Percentiles rank a stretch among this genome's conserved stretches.
These are phyloP conservation scores for Aspergillus aculeatinus DNA, from an alignment of 2,329 filamentous ascomycete genomes.

Conservation along the genomic window DNA sequence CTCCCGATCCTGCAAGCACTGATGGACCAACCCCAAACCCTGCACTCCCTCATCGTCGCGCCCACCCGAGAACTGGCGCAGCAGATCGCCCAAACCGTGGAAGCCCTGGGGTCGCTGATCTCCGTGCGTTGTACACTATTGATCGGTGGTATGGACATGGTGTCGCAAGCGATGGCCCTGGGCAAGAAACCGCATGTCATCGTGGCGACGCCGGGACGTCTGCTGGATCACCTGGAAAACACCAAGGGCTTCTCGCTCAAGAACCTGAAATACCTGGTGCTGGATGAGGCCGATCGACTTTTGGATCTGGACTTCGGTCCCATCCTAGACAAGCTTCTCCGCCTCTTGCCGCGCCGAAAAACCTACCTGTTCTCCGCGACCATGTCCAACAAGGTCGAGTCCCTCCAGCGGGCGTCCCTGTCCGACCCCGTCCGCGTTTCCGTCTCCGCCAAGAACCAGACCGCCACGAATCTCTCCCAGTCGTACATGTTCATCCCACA, in stretches of 20 bases:
- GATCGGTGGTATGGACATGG: conserved; percentile 94
- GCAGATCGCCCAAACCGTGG: conserved; percentile 85
- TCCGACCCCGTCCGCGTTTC: conserved; percentile 80
- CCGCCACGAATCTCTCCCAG: conserved; percentile 83
- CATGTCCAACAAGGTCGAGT: conserved; percentile 91
- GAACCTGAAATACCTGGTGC: conserved; percentile 80
- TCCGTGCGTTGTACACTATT: conserved; percentile 83
- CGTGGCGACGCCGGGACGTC: conserved; percentile 84
- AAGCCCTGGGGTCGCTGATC: conserved; percentile 82
- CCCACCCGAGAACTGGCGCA: conserved; percentile 91
- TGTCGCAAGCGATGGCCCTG: conserved; percentile 82
- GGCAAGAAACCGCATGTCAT: conserved; percentile 96
- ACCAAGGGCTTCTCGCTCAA: conserved; percentile 92
- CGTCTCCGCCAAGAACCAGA: conserved; percentile 84
- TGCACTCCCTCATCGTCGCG: conserved; percentile 87
- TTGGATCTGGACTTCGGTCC: conserved; percentile 94
- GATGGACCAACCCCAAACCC: conserved; percentile 78
- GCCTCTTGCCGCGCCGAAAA: conserved; percentile 72
- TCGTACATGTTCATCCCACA: conserved; percentile 84
- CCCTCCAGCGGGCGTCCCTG: conserved; percentile 82
- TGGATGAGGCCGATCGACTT: conserved; percentile 91
- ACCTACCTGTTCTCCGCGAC: conserved; percentile 95
- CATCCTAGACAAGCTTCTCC: conserved; percentile 87
- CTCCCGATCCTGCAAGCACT: conserved; percentile 89
- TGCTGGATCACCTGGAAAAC: conserved; percentile 91